Base-by-base conservation (phyloP, 345 rosid species). In the Citrus unshiu region DNA sequence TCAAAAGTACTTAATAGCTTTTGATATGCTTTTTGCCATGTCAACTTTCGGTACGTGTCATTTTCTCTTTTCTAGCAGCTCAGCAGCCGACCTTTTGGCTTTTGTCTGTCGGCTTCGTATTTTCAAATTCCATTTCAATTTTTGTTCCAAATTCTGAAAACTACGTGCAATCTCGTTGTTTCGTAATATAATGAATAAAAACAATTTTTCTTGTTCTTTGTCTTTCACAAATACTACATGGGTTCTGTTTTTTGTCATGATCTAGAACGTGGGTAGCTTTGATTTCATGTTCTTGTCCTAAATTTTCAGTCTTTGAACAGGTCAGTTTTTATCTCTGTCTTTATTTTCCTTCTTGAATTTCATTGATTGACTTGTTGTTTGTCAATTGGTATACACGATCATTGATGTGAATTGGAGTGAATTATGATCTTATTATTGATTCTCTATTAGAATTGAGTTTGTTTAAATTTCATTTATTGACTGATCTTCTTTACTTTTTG, bases 51-150 rank as follows among this genome's bases (percentile, higher is more conserved):
- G 86, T 72, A 51, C 24, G 29, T 80, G 84, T 82, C 80, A 57
- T 74, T 83, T 60, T 85, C 78, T 75, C 39, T 46, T 46, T 46
- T 46, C 66, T 59, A 69, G 67, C 79, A 75, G 75, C 51, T 46
- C 86, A 82, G 87, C 93, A 86, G 85, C 93, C 87, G 85, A 85
- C 91, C 79, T 87, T 83, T 70, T 73, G 83, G 79, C 76, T 35
- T 57, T 68, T 73, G 91, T 85, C 86, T 77, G 90, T 85, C 86
- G 88, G 89, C 86, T 13, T 59, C 72, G 81, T 80, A 56, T 24
- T 34, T 22, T 81, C 77, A 67, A 77, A 72, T 27, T 68, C 13
- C 6, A 6, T 60, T 57, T 71, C n/a, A 59, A 46, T 3, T 40
- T 65, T 37, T 9, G 75, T 78, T 56, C 66, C 18, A 18, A 29